Conservation (phyloP, 257 asterid genomes). For the Solanum pinnatisectum region DNA sequence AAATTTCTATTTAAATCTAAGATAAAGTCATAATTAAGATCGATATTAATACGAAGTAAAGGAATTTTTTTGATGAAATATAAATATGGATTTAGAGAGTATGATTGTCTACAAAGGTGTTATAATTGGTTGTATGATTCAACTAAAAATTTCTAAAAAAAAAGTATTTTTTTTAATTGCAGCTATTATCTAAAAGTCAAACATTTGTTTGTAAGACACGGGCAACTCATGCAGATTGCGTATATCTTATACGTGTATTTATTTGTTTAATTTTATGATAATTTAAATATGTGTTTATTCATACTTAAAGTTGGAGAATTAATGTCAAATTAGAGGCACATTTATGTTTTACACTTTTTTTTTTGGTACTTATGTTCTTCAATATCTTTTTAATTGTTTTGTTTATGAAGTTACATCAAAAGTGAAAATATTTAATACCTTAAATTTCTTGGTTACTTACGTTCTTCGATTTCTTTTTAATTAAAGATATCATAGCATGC, state of each 20-base stretch:
- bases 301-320: accelerated
- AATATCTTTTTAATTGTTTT: too few species aligned
- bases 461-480: too few species aligned
- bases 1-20: neutral
- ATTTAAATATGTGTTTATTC: accelerated
- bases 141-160: neutral
- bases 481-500: too few species aligned
- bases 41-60: neutral
- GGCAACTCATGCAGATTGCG: too few species aligned
- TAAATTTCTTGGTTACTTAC: too few species aligned
- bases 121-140: neutral
- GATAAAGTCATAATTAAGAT: neutral
- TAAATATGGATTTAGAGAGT: neutral
- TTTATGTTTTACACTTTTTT: too few species aligned
- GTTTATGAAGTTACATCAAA: neutral
- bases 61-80: neutral
- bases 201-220: neutral
- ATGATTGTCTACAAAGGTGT: neutral
- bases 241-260: accelerated
- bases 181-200: neutral
- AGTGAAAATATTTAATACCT: too few species aligned
- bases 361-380: too few species aligned
- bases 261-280: neutral
- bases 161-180: neutral
- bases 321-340: accelerated